Conservation (phyloP, 2,329 filamentous ascomycete genomes). For the Fusarium multiceps region DNA sequence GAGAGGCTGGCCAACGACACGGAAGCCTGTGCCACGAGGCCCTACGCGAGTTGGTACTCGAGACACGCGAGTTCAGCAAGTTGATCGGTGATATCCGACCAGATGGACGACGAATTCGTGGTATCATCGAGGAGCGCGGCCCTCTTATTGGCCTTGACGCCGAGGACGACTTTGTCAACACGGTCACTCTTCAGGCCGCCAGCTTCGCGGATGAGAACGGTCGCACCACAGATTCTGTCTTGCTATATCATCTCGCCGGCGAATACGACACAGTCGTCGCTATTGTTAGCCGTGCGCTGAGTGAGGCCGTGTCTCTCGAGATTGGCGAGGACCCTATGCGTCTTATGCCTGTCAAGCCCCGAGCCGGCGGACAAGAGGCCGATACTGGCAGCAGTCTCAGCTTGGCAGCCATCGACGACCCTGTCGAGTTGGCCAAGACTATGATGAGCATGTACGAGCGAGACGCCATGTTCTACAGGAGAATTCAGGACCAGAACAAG, state of each 20-base stretch:
- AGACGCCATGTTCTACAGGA: constrained; percentile 69
- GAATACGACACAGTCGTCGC: constrained; percentile 95
- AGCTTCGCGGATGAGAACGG: constrained; percentile 94
- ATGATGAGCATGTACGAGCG: constrained; percentile 73
- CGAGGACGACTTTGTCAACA: constrained; percentile 85
- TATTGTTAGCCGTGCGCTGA: constrained; percentile 89
- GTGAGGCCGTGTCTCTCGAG: constrained; percentile 87
- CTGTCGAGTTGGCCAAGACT: constrained; percentile 67
- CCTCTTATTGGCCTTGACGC: constrained; percentile 82
- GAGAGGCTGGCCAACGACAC: constrained; percentile 79
- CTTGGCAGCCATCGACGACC: constrained; percentile 69
- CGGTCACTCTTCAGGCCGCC: constrained; percentile 93
- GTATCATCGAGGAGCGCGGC: constrained; percentile 87
- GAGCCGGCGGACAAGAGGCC: constrained; percentile 58
- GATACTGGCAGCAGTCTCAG: constrained; percentile 68
- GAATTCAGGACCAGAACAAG: constrained; percentile 67
- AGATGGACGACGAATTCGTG: constrained; percentile 86
- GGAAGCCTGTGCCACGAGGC: constrained; percentile 89
- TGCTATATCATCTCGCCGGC: constrained; percentile 92
- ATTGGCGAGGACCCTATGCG: constrained; percentile 84
- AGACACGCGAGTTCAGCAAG: constrained; percentile 94
- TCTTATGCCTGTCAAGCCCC: constrained; percentile 82
- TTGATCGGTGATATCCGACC: constrained; percentile 90
- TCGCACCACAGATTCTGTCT: constrained; percentile 89
- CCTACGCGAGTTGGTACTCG: constrained; percentile 92